Evolutionary conservation across 23 red algal genomes (phyloP), one percentile per base, ranked within the genome.

Genomic region (Gracilariopsis chorda): DNA sequence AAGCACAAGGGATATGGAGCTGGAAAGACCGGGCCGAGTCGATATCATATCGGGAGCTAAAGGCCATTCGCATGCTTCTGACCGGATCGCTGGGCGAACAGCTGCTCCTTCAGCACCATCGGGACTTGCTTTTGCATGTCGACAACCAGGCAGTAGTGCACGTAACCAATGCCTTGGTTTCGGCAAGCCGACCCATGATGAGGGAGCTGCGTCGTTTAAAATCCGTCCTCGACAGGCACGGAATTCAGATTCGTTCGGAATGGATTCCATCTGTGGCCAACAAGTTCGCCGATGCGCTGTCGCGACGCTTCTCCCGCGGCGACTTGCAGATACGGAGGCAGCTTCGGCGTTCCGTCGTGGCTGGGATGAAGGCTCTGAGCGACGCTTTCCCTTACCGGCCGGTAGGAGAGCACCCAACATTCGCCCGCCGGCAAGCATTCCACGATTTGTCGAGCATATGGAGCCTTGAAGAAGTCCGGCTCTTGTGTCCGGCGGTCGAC

Each of bases 121-220:
- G 58, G 4, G 23, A n/a, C 5, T 1, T 86, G 56, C 40, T 86
- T 8, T 24, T 86, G 19, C 81, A 86, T 8, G 58, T 77, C 17
- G 84, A 77, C 67, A 88, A 88, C 47, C 70, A 75, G 45, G 84
- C 84, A n/a, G 84, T 88, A 34, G 84, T 77, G 1, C 51, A n/a
- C 36, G 29, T 72, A 5, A 14, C 52, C 23, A 88, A 88, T 45
- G 10, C 40, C 10, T 74, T 88, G 62, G 43, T 88, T 1, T 42
- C 61, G 10, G 83, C 83, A 16, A 74, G 62, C 4, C 25, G 2
- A 25, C 11, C 41, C 5, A 70, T 86, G 81, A 86, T 86, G 81
- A n/a, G 2, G 2, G 34, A 86, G 7, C 59, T 86, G 35, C 37
- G 81, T 7, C 27, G 34, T 55, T 58, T 86, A 8, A 23, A 62